phyloP scores from a whole-genome alignment of 169 alveolate genomes.

The Cryptosporidium xiaoi region DNA sequence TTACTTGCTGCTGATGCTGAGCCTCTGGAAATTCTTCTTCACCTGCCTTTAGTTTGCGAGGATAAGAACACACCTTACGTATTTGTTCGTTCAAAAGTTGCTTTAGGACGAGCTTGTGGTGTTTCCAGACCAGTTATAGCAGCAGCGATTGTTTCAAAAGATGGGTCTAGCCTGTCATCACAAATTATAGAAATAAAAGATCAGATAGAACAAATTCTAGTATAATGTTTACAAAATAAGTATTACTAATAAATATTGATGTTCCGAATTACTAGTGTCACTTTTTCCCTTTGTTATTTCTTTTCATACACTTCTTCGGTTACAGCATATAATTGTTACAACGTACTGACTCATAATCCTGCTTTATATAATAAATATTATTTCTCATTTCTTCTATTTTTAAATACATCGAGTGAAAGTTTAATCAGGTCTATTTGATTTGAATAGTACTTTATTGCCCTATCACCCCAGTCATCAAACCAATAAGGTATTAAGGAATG shows the following conservation, averaged over 20 bases:
- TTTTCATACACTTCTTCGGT: background rate
- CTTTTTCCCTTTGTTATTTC: background rate
- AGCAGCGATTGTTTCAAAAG: constrained; percentile 94
- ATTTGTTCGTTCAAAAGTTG: constrained; percentile 95
- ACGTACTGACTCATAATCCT: background rate
- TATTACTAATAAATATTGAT: constrained; percentile 65
- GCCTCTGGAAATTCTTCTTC: constrained; percentile 98
- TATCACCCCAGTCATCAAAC: constrained; percentile 70
- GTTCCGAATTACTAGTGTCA: background rate
- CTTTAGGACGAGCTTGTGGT: constrained; percentile 99
- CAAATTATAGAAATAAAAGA: constrained; percentile 96
- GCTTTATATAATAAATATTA: background rate
- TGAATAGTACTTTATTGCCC: constrained; percentile 33
- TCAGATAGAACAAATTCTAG: constrained; percentile 95
- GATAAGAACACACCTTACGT: constrained; percentile 99
- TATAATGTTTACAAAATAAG: constrained; percentile 78
- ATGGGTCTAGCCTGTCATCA: constrained; percentile 94
- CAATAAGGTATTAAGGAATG: constrained; percentile 25
- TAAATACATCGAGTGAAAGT: constrained; percentile 30
- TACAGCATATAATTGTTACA: background rate
- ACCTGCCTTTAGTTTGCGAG: constrained; percentile 97
- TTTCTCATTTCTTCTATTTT: constrained; percentile 2
- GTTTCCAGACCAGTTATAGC: constrained; percentile 98
- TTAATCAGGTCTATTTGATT: constrained; percentile 59
- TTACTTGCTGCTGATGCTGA: constrained; percentile 99